Conservation (phyloP, 2,329 filamentous ascomycete species). For the Purpureocillium lavendulum region DNA sequence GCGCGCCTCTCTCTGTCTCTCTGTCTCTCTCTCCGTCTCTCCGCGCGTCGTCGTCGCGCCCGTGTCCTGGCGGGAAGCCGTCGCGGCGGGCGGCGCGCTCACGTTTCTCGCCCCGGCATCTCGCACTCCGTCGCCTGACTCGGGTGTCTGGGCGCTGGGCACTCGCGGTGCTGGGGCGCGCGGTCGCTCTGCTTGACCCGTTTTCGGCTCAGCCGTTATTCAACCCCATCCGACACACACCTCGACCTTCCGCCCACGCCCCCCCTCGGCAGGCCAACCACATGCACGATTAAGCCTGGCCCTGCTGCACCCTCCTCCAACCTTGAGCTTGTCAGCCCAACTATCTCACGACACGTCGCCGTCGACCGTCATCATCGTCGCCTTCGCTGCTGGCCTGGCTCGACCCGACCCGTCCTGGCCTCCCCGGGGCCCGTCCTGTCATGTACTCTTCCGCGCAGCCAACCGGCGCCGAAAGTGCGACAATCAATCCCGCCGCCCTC, state of each 20-base stretch:
- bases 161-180: no score
- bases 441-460: constrained; percentile 37
- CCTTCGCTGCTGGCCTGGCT: constrained; percentile 13
- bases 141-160: no score
- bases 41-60: constrained; percentile 5
- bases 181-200: constrained; percentile 1
- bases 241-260: constrained; percentile 10
- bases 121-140: no score
- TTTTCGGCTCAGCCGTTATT: constrained; percentile 5
- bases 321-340: constrained; percentile 37
- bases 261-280: constrained; percentile 35
- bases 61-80: neutral
- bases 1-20: constrained; percentile 1
- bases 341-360: constrained; percentile 56
- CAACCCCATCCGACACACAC: constrained; percentile 7
- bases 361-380: constrained; percentile 32
- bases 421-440: constrained; percentile 11
- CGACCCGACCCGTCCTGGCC: neutral
- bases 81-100: no score
- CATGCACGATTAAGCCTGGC: constrained; percentile 38
- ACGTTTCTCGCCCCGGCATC: no score
- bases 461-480: constrained; percentile 75
- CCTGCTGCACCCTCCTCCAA: constrained; percentile 33
- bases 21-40: neutral
- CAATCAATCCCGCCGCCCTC: constrained; percentile 84